Base-by-base conservation (phyloP, 2,329 filamentous ascomycete genomes). In the Aspergillus tubingensis region DNA sequence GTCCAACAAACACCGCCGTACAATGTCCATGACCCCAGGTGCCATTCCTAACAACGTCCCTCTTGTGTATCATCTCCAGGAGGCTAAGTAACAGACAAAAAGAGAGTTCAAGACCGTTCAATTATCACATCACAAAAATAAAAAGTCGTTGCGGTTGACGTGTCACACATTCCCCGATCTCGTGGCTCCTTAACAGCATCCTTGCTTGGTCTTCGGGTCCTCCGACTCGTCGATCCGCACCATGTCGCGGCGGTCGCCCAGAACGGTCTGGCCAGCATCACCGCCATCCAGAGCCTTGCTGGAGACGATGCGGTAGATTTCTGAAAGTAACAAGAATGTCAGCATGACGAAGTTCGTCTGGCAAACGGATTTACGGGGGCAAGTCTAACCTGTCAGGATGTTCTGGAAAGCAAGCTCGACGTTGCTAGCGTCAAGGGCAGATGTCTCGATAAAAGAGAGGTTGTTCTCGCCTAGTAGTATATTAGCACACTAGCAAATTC, bases 361-460 rank as follows among this genome's bases (percentile, higher is more conserved):
- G 53, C 49, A 43, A 41, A 57, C 30, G 32, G 17, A 36, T 25
- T 21, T 47, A 5, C 32, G 11, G 32, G 43, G 52, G 57, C 54
- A 78, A 17, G 13, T 19, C 86, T 64, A 85, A 97, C 94, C 94
- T 76, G 95, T 99, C 77, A 99, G 85, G 76, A 99, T 99, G 81
- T 98, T 98, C 83, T 99, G 94, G 87, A 99, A 98, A 62, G 95
- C 95, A 74, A 98, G 88, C 82, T 99, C 95, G 68, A 99, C 95
- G 76, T 99, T 99, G 86, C 92, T 98, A 71, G 95, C 95, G 77
- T 99, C 95, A 72, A 99, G 89, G 66, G 95, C 95, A 63, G 96
- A 99, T 44, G 95, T 99, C 85, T 99, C 95, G 79, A 99, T 99
- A 80, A 99, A 99, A 54, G 94, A 98, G 49, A 98, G 86, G 78